Percentiles rank a stretch among this genome's conserved stretches.
Conservation (phyloP, 2,329 filamentous ascomycete genomes). For the Phymatotrichopsis omnivora region DNA sequence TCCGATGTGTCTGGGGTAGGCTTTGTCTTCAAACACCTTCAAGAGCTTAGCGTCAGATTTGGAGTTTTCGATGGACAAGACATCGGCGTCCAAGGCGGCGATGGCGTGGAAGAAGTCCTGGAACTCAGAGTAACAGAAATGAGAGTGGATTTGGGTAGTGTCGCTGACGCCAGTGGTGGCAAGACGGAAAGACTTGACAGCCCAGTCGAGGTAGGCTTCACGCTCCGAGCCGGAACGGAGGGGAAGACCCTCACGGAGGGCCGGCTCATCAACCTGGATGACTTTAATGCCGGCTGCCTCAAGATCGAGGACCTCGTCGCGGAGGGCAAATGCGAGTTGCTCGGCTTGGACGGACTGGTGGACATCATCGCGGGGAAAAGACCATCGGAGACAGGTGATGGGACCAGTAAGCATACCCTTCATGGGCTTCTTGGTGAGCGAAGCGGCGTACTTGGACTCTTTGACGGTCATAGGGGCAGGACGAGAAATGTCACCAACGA, state of each 20-base stretch:
- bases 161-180: conserved; percentile 87
- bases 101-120: conserved; percentile 99
- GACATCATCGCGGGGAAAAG: conserved; percentile 98
- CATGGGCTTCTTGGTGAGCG: conserved; percentile 97
- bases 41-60: conserved; percentile 99
- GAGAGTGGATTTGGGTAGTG: conserved; percentile 97
- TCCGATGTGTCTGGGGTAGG: conserved; percentile 95
- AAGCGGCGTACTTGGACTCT: conserved; percentile 98
- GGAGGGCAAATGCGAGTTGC: conserved; percentile 95
- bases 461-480: conserved; percentile 98
- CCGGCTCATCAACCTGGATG: conserved; percentile 98
- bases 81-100: conserved; percentile 91
- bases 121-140: conserved; percentile 99
- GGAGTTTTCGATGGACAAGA: conserved; percentile 99
- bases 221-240: conserved; percentile 90
- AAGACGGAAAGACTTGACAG: conserved; percentile 95
- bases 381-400: conserved; percentile 98
- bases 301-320: conserved; percentile 96
- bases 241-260: conserved; percentile 97
- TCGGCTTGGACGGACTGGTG: conserved; percentile 98
- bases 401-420: conserved; percentile 99
- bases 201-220: conserved; percentile 94
- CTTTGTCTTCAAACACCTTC: conserved; percentile 94
- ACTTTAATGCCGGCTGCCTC: conserved; percentile 93
- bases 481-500: conserved; percentile 96